A percentile compares a stretch with the other conserved stretches of the same genome.
Conservation (phyloP, 2,329 filamentous ascomycete species). For the Mollisiaceae sp. region DNA sequence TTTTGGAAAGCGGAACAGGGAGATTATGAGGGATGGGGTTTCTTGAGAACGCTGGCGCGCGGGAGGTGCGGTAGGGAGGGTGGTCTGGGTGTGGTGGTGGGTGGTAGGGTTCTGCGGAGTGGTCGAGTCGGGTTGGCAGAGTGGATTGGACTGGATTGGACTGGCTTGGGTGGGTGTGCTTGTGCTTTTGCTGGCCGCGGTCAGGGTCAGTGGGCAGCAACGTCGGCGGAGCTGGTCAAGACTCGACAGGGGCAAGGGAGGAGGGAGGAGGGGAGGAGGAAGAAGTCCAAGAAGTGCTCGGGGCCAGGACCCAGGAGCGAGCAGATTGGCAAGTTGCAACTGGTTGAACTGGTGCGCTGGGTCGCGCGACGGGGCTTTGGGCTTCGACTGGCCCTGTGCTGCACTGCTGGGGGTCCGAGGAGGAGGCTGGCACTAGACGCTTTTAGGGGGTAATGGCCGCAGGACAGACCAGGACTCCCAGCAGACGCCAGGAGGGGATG, state of each 20-base stretch:
- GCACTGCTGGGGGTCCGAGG: slow-evolving; percentile 13
- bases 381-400: slow-evolving; percentile 4
- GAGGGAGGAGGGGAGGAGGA: slow-evolving; percentile 1
- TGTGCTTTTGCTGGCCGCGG: slow-evolving; percentile 1
- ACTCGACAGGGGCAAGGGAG: too few species aligned
- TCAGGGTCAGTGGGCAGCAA: not conserved
- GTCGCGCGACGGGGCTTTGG: not conserved
- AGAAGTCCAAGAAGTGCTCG: too few species aligned
- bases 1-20: slow-evolving; percentile 41
- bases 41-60: not conserved
- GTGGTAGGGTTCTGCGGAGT: not conserved
- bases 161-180: not conserved
- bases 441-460: slow-evolving; percentile 12
- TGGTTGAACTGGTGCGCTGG: not conserved
- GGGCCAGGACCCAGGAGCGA: slow-evolving; percentile 11
- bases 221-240: not conserved
- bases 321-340: slow-evolving; percentile 18
- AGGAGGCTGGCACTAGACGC: slow-evolving; percentile 14
- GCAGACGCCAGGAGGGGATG: not conserved
- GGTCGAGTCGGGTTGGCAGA: not conserved
- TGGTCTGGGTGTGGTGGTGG: not conserved
- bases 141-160: not conserved
- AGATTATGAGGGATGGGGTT: slow-evolving; percentile 37
- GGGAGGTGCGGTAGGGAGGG: not conserved
- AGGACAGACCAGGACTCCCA: not conserved